Evolutionary conservation across 148 eudicot genomes (phyloP), one percentile per base, ranked within the genome.

Genomic region (Vaccinium darrowii): DNA sequence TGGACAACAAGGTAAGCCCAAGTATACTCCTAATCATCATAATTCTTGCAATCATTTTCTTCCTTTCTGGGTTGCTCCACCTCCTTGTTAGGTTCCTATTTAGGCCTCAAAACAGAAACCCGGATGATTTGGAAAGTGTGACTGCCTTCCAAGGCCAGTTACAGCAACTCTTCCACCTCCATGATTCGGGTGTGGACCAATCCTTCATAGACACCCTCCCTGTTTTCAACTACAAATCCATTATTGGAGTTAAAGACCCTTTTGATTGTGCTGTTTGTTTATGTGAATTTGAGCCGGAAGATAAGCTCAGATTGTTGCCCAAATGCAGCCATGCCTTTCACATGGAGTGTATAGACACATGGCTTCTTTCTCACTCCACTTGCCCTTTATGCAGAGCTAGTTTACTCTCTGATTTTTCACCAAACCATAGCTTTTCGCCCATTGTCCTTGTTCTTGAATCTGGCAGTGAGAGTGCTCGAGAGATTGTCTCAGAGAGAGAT

Each of bases 311-410:
- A 30, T 82, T 94, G n/a, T 84, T 97, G 72, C 98, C 99, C 2
- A 92, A 94, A 75, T 97, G 99, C 84, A 95, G 99, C 86, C 99
- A 97, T 81, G 99, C 99, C 52, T 97, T 97, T 86, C 99, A 97
- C 54, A 91, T 93, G 91, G 94, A 90, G 3, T 97, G 99, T 71
- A 94, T 97, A 53, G 99, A 97, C 73, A 97, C 98, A 49, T 97
- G 99, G 99, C 88, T 97, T 0, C 81, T 97, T 8, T 93, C 98
- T 8, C 98, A 97, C 81, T 97, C 99, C 10, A 97, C 99, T 83
- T 97, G 99, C 82, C 99, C 99, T 2, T 90, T 97, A 27, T 97
- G 99, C 87, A 87, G 99, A 57, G 87, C 94, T 8, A 88, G 86
- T 78, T 87, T 95, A 83, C 79, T 94, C 16, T 75, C 67, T 13